Conservation (phyloP, 768 basidiomycete species). For the Calocera cornea region DNA sequence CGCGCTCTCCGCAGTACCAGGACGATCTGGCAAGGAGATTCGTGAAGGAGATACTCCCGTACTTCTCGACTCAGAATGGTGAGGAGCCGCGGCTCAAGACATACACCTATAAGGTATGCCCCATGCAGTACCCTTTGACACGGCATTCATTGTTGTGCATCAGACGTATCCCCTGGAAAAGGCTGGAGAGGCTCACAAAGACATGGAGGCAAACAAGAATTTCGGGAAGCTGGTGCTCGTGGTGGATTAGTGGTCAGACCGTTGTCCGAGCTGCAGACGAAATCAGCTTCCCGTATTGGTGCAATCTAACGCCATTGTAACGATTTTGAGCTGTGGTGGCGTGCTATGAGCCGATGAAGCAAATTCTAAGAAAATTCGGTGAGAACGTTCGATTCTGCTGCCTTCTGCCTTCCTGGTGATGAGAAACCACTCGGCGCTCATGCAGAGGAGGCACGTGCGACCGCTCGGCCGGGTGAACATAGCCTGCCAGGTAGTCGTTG, state of each 20-base stretch:
- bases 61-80: slow-evolving; percentile 10
- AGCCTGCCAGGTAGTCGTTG: too few species aligned
- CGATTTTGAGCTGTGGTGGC: too few species aligned
- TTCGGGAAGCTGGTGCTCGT: slow-evolving; percentile 32
- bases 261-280: too few species aligned
- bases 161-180: not conserved
- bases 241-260: slow-evolving; percentile 12
- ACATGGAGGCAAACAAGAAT: slow-evolving; percentile 56
- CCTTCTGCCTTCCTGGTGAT: too few species aligned
- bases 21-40: slow-evolving; percentile 37
- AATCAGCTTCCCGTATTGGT: too few species aligned
- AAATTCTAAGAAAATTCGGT: too few species aligned
- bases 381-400: too few species aligned
- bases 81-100: not conserved
- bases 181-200: slow-evolving; percentile 6
- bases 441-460: too few species aligned
- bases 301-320: too few species aligned
- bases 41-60: slow-evolving; percentile 16
- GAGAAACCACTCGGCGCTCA: too few species aligned
- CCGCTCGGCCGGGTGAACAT: too few species aligned
- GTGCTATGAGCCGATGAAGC: too few species aligned
- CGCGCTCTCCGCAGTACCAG: slow-evolving; percentile 64
- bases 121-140: not conserved
- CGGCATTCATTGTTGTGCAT: not conserved
- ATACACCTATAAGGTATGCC: not conserved